Base-by-base conservation (phyloP, 2,329 filamentous ascomycete genomes). In the Cordyceps sp. region DNA sequence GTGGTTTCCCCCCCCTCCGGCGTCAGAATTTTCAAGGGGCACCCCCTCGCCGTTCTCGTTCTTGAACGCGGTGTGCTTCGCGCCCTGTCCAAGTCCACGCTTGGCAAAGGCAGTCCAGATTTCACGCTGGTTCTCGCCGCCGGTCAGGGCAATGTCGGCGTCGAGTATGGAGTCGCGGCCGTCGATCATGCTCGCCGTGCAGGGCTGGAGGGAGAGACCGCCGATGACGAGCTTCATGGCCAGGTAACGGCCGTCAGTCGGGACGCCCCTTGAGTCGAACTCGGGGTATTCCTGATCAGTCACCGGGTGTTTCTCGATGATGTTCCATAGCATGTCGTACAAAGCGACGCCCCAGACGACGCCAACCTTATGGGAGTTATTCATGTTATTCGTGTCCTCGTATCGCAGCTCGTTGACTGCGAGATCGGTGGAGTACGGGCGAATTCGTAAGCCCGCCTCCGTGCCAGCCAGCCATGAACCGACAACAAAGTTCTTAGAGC, bases 91-190 rank as follows among this genome's bases (percentile, higher is more conserved):
- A 3, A 72, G 45, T n/a, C 67, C 67, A 29, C 67, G 52, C 58
- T 70, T 71, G 2, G 67, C 66, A 40, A 72, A 71, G 0, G 43
- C 67, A 12, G 41, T 63, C 67, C 68, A 72, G 36, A 72, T 49
- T 39, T 57, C 55, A 33, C 67, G 71, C 10, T 42, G 36, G 45
- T 72, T 71, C 10, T 42, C 45, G 3, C 66, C 67, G 1, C 54
- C 57, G 2, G 66, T 71, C 8, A 72, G 50, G 4, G 57, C 57
- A 22, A 47, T 47, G 42, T 72, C 67, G 0, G 67, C 67, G 35
- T 71, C 68, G 16, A 72, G 42, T 39, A 72, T 71, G 14, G 65
- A 65, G 34, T 69, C 58, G 19, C 68, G 55, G 2, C 65, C 64
- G 33, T 59, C 56, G 10, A 69, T 49, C 34, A 72, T 64, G 32